phyloP scores from a whole-genome alignment of 2,329 filamentous ascomycete genomes.

The Arthroderma sp. region DNA sequence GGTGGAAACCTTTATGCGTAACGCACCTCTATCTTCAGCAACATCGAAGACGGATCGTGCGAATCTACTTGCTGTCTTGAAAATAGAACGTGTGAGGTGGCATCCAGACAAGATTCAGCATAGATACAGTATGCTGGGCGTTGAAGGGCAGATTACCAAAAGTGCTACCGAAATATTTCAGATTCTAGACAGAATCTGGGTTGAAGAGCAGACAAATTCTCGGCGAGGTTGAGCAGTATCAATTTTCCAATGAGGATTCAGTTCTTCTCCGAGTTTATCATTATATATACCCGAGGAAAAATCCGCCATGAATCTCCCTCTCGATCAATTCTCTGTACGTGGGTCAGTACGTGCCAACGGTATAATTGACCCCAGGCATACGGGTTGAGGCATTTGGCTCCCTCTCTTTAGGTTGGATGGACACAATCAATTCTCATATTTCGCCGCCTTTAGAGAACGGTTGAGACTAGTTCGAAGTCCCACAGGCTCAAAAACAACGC shows the following conservation, averaged over 20 bases:
- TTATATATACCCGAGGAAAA: neutral
- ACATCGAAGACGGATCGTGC: slow-evolving; percentile 6
- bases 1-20: slow-evolving; percentile 57
- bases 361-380: too few species aligned
- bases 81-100: slow-evolving; percentile 81
- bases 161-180: slow-evolving; percentile 85
- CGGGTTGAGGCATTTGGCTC: too few species aligned
- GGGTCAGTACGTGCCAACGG: too few species aligned
- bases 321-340: too few species aligned
- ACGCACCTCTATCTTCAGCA: slow-evolving; percentile 27
- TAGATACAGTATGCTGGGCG: slow-evolving; percentile 55
- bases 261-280: neutral
- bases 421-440: too few species aligned
- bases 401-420: too few species aligned
- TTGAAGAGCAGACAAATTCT: slow-evolving; percentile 36
- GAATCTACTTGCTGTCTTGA: slow-evolving; percentile 45
- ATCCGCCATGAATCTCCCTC: too few species aligned
- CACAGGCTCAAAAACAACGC: too few species aligned
- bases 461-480: too few species aligned
- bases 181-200: slow-evolving; percentile 71
- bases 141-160: slow-evolving; percentile 60
- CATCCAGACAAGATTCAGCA: slow-evolving; percentile 98
- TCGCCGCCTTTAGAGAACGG: too few species aligned
- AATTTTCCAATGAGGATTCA: neutral
- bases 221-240: neutral